Evolutionary conservation across 768 basidiomycete genomes (phyloP), one percentile per base, ranked within the genome.

Genomic region (Strobilomyces dryophilus): DNA sequence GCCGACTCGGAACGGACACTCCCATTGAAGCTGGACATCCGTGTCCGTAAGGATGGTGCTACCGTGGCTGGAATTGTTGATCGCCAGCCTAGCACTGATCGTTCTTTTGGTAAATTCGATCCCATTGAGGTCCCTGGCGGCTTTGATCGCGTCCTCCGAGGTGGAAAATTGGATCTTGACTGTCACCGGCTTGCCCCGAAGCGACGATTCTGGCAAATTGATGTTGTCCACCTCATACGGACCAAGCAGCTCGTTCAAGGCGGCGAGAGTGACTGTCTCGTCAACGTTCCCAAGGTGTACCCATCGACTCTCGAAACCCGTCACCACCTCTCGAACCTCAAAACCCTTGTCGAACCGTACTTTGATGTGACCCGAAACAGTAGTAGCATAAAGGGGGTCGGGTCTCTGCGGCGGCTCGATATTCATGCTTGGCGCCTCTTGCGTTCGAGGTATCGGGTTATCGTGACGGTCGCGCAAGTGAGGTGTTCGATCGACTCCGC

Each of bases 271-370:
- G 14, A 76, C 70, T 0, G 55, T 54, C 0, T 55, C 36, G 0
- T 80, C 78, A 4, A 91, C 61, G 21, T 83, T 79, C 5, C 73
- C 71, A 2, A 92, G 56, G 35, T 76, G 70, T 9, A 90, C 61
- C 73, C 80, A 82, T 7, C 77, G 78, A 0, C 84, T 83, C 60
- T 92, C 89, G 39, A 89, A 85, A 1, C 83, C 83, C 1, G 88
- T 89, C 8, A 67, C 66, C 7, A 90, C 63, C 0, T 80, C 74
- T 24, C 72, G 65, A 3, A 91, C 75, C 2, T 74, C 73, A 43
- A 87, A 87, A 0, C 90, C 89, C 0, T 79, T 65, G 31, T 77
- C 77, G 43, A 89, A 71, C 20, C 73, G 78, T 18, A 84, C 77
- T 47, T 72, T 75, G 20, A 79, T 82, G 49, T 84, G 77, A 35